Conservation (phyloP, 2,329 filamentous ascomycete genomes). For the Venturia effusa region DNA sequence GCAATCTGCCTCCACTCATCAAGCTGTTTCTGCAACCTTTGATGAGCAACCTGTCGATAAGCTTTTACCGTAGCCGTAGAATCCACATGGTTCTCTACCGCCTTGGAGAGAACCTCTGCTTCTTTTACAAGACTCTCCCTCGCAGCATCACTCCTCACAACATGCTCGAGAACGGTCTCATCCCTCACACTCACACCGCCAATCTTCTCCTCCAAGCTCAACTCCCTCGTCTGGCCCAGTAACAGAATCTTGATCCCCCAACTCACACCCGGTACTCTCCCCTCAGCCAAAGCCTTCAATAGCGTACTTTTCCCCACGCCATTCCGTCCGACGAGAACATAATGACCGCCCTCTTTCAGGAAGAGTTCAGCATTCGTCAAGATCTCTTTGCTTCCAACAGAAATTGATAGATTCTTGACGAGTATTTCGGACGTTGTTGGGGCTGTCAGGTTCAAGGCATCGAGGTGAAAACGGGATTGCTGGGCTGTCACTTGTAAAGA, state of each 20-base stretch:
- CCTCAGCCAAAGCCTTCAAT: slow-evolving; percentile 64
- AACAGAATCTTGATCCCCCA: slow-evolving; percentile 25
- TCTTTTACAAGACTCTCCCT: slow-evolving; percentile 49
- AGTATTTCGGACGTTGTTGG: slow-evolving; percentile 30
- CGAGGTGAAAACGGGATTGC: slow-evolving; percentile 27
- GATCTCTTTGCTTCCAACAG: slow-evolving; percentile 53
- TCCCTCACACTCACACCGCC: slow-evolving; percentile 17
- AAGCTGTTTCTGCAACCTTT: slow-evolving; percentile 50
- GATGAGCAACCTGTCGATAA: slow-evolving; percentile 51
- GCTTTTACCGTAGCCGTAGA: slow-evolving; percentile 48
- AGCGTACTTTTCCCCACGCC: slow-evolving; percentile 74
- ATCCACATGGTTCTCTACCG: slow-evolving; percentile 45
- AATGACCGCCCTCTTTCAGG: slow-evolving; percentile 61
- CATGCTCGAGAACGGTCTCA: slow-evolving; percentile 52
- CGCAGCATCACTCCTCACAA: slow-evolving; percentile 43
- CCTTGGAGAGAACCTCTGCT: slow-evolving; percentile 49
- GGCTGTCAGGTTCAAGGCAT: slow-evolving; percentile 23
- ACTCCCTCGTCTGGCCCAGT: slow-evolving; percentile 22
- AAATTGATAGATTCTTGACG: slow-evolving; percentile 61
- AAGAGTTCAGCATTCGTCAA: slow-evolving; percentile 58
- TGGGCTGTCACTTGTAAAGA: slow-evolving; percentile 23
- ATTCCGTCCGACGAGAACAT: slow-evolving; percentile 71
- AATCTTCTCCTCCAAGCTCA: slow-evolving; percentile 23
- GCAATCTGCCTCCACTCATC: slow-evolving; percentile 66
- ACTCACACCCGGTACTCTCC: slow-evolving; percentile 57